Conservation (phyloP, 495 filamentous ascomycete species). For the Neurospora sp. region DNA sequence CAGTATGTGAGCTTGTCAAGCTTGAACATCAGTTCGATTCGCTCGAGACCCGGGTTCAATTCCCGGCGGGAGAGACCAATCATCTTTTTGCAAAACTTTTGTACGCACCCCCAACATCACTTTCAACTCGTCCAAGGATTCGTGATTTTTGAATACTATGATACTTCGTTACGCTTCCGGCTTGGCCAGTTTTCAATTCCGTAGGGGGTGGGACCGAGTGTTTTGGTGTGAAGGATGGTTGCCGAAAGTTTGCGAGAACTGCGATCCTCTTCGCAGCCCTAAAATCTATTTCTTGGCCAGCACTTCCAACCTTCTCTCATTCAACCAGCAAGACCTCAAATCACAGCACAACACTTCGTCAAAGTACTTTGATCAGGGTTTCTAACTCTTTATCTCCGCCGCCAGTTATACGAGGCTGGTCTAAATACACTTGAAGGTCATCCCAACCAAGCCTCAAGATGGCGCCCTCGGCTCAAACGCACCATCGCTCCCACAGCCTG, state of each 20-base stretch:
- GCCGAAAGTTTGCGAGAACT: neutral
- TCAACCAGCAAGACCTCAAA: neutral
- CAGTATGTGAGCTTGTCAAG: neutral
- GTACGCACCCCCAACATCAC: neutral
- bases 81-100: neutral
- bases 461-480: conserved; percentile 45
- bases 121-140: neutral
- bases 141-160: neutral
- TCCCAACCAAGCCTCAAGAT: conserved; percentile 14
- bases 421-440: neutral
- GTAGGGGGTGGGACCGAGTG: neutral
- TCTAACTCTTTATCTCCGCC: neutral
- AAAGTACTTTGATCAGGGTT: neutral
- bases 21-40: neutral
- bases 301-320: neutral
- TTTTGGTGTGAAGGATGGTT: neutral
- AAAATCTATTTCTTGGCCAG: neutral
- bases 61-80: too few relatives aligned
- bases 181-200: neutral
- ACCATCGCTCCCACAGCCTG: conserved; percentile 76
- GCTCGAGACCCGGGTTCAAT: too few relatives aligned
- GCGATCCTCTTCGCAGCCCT: neutral
- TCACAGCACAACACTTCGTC: neutral
- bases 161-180: neutral
- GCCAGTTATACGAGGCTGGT: neutral